Base-by-base conservation (phyloP, 148 eudicot genomes). In the Vaccinium myrtillus region DNA sequence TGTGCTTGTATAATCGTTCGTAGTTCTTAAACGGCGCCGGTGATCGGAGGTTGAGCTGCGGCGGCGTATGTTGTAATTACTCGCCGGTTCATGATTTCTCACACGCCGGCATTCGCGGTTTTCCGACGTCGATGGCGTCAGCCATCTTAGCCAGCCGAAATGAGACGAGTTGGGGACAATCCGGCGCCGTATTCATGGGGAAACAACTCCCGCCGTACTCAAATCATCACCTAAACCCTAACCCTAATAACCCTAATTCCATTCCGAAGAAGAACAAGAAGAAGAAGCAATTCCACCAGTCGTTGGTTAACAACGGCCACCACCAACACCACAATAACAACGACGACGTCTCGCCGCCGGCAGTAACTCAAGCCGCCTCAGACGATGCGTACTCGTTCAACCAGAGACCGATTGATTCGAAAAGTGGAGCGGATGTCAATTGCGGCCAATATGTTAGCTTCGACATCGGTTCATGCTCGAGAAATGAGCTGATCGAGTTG, bases 351-450 rank as follows among this genome's bases (percentile, higher is more conserved):
- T 61, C 70, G 1, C 81, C 85, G 8, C 87, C 88, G 14, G 90
- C 83, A 39, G 89, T 85, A 2, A 83, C 90, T 7, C 91, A 86
- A 39, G 58, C 93, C 77, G 77, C 77, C 1, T 87, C 93, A 1
- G 93, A 91, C 23, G 93, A 91, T 8, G 92, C 91, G 0, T 90
- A 90, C 70, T 90, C 93, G 13, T 91, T 82, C 84, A 91, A 90
- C 23, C 91, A 87, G 48, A 59, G 78, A 21, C 36, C 91, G 36
- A 75, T 83, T 30, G 88, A 85, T 11, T 30, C 81, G 15, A 86
- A 81, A 30, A 65, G 46, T 58, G 76, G 82, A 2, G 71, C 74
- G 27, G 83, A 84, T 9, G 83, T 85, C 79, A 86, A 87, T 77
- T 81, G 70, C 7, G 90, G 91, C 5, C 30, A 65, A 0, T 91